Percentiles rank a stretch among this genome's conserved stretches.
These are phyloP conservation scores for Stellera chamaejasme DNA, from an alignment of 345 rosid genomes.

Conservation along the genomic window DNA sequence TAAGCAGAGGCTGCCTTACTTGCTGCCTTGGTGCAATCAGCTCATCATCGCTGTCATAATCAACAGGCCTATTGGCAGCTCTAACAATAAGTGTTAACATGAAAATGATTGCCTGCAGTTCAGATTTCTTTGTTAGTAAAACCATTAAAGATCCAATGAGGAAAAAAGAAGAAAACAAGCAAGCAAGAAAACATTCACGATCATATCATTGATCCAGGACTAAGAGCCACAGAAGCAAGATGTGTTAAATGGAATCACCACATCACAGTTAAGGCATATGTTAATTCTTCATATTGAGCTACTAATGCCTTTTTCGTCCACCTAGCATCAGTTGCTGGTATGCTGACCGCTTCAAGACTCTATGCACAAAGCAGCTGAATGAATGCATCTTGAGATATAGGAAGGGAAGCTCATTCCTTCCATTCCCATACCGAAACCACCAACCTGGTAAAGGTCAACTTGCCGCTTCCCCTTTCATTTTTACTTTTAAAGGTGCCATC, in stretches of 20 bases:
- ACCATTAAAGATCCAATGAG: too few relatives aligned
- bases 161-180: not conserved
- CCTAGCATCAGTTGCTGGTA: too few relatives aligned
- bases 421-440: not conserved
- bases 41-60: constrained; percentile 97
- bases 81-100: constrained; percentile 74
- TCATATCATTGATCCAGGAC: not conserved
- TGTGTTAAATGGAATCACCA: not conserved
- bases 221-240: not conserved
- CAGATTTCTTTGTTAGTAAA: constrained; percentile 9
- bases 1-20: constrained; percentile 75
- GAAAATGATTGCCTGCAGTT: constrained; percentile 73
- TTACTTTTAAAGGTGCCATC: too few relatives aligned
- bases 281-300: too few relatives aligned
- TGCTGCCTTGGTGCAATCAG: constrained; percentile 66
- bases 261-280: not conserved
- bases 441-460: not conserved
- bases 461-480: too few relatives aligned
- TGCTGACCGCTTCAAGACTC: too few relatives aligned
- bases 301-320: too few relatives aligned
- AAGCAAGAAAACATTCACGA: not conserved
- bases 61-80: constrained; percentile 65
- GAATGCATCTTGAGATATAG: too few relatives aligned
- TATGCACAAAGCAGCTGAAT: too few relatives aligned
- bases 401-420: not conserved